A percentile compares a stretch with the other conserved stretches of the same genome.
Evolutionary conservation across 345 rosid species (phyloP).

Genomic region (Moricandia arvensis): DNA sequence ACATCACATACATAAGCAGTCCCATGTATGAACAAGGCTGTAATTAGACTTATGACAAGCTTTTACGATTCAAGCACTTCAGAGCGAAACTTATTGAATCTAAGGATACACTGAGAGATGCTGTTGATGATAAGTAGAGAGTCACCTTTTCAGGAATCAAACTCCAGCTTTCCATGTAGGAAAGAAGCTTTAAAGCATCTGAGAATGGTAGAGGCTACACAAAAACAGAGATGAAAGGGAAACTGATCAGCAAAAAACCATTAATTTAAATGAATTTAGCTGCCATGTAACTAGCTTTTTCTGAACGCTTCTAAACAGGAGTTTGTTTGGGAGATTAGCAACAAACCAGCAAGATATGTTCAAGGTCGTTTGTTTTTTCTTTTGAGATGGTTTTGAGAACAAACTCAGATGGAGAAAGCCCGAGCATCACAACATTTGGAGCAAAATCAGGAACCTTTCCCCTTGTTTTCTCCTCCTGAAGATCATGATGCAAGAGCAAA

Average conservation of each 20-base stretch:
- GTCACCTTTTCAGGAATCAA: conserved; percentile 77
- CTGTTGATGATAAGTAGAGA: not conserved
- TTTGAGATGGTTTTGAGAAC: conserved; percentile 70
- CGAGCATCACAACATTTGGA: conserved; percentile 67
- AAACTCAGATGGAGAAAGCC: conserved; percentile 74
- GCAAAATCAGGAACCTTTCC: conserved; percentile 56
- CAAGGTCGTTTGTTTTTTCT: conserved; percentile 80
- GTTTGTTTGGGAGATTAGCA: not conserved
- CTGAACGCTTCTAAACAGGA: not conserved
- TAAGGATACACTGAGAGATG: not conserved
- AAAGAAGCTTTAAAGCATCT: conserved; percentile 79
- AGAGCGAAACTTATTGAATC: not conserved
- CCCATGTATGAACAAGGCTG: not conserved
- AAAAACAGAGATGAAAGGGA: not conserved
- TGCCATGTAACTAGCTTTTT: not conserved
- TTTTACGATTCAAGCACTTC: not conserved
- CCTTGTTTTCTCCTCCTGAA: conserved; percentile 70
- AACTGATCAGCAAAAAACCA: conserved; percentile 2
- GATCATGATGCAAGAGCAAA: conserved; percentile 4
- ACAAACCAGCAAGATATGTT: conserved; percentile 85
- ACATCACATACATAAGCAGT: not conserved
- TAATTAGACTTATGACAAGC: not conserved
- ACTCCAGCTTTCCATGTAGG: conserved; percentile 74
- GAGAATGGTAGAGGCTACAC: conserved; percentile 87
- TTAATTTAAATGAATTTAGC: not conserved